These are phyloP conservation scores for Cystoderma amianthinum DNA, from an alignment of 768 basidiomycete genomes.

Conservation along the genomic window DNA sequence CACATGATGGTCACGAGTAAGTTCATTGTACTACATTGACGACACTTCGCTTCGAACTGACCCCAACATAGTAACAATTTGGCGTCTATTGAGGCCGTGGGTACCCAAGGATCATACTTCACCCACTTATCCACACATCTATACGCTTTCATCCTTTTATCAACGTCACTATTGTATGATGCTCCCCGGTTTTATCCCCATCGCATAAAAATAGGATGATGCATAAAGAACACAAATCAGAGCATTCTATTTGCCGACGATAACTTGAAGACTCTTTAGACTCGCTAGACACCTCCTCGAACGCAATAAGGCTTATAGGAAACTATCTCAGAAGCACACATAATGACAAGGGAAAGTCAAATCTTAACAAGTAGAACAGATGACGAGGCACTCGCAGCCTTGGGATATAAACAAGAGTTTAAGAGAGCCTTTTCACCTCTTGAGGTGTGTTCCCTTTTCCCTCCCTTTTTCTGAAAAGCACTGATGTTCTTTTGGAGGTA, in stretches of 20 bases:
- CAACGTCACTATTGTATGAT: neutral
- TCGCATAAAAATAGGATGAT: neutral
- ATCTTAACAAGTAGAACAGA: constrained; percentile 16
- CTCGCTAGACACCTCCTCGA: neutral
- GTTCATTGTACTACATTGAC: too few relatives aligned
- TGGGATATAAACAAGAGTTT: constrained; percentile 48
- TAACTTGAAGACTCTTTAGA: neutral
- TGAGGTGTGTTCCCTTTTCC: constrained; percentile 23
- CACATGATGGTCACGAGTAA: too few relatives aligned
- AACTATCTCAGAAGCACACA: neutral
- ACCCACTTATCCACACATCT: too few relatives aligned
- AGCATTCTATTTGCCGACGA: neutral
- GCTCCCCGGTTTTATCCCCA: neutral
- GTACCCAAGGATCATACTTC: too few relatives aligned
- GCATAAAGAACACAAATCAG: neutral
- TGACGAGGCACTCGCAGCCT: constrained; percentile 27
- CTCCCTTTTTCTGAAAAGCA: neutral
- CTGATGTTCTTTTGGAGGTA: constrained; percentile 28
- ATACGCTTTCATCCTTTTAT: too few relatives aligned
- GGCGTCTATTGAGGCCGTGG: too few relatives aligned
- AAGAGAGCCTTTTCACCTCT: constrained; percentile 44
- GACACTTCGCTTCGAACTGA: too few relatives aligned
- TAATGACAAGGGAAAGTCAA: neutral
- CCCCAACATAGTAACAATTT: too few relatives aligned
- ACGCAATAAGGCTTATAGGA: neutral